Evolutionary conservation across 441 rosid species (phyloP), one percentile per base, ranked within the genome.

Genomic region (Gossypium schwendimanii): DNA sequence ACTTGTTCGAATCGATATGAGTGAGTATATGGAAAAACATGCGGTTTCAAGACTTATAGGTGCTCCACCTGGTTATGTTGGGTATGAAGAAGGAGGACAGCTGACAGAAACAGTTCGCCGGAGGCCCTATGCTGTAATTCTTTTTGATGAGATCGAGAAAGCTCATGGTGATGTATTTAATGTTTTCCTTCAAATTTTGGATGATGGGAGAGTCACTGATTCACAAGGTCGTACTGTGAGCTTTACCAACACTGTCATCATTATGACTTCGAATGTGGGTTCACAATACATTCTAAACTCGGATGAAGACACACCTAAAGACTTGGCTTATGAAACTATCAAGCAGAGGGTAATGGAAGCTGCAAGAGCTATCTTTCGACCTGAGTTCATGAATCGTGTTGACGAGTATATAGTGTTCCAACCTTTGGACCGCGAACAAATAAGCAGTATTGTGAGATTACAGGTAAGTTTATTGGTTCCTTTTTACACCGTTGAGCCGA

Each of bases 1-100:
- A 14, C 81, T 96, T 36, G 97, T 96, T 5, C 78, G 97, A 63
- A 91, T 96, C 24, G 98, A 96, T 78, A 96, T 96, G 99, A 96
- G 98, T 47, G 98, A 96, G 78, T 96, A 96, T 77, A 96, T 93
- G 98, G 99, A 96, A 81, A 93, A 93, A 72, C 99, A 96, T 80
- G 88, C 98, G 1, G 98, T 96, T 53, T 91, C 98, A 15, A 84
- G 97, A 72, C 84, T 91, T 79, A 90, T 90, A 36, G 99, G 99
- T 50, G 98, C 99, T 69, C 99, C 99, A 59, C 99, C 99, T 2
- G 98, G 98, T 63, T 96, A 93, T 57, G 96, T 91, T 18, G 98
- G 99, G 24, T 91, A 93, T 15, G 99, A 93, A 82, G 99, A 96
- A 77, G 99, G 98, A 69, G 99, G 98, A 11, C 98, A 93, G 69